Evolutionary conservation across 345 rosid genomes (phyloP).

Genomic region (Eucalyptus caleyi): DNA sequence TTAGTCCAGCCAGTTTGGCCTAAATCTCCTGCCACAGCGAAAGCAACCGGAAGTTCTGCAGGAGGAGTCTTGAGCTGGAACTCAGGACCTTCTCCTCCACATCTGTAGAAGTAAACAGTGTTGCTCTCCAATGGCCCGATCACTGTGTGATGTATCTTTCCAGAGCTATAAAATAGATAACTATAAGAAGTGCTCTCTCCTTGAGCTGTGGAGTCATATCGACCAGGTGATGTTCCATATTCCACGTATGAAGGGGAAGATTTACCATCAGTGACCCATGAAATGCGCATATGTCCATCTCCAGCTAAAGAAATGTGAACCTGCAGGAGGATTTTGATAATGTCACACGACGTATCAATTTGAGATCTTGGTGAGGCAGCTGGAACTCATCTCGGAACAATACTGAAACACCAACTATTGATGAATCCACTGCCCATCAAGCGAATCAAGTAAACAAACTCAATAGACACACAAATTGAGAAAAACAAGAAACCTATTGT

Average conservation of each 20-base stretch:
- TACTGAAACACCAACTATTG: not conserved
- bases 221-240: constrained; percentile 69
- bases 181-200: constrained; percentile 83
- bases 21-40: constrained; percentile 95
- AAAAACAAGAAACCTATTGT: not conserved
- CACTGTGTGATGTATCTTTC: constrained; percentile 81
- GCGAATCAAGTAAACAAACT: not conserved
- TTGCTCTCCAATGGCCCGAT: constrained; percentile 70
- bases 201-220: constrained; percentile 24
- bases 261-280: constrained; percentile 65
- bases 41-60: constrained; percentile 55
- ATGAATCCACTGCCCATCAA: not conserved
- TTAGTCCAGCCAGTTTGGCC: constrained; percentile 97
- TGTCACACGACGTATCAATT: not conserved
- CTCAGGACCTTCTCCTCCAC: constrained; percentile 80
- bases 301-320: constrained; percentile 79
- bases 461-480: not conserved
- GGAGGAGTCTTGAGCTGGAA: constrained; percentile 88
- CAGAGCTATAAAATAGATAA: constrained; percentile 66
- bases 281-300: constrained; percentile 63
- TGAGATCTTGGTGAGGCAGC: not conserved
- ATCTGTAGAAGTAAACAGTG: constrained; percentile 61
- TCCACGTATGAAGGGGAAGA: constrained; percentile 51
- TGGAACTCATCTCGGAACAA: not conserved
- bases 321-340: constrained; percentile 1